phyloP scores from a whole-genome alignment of 2,329 filamentous ascomycete species.

The Monilinia aucupariae region DNA sequence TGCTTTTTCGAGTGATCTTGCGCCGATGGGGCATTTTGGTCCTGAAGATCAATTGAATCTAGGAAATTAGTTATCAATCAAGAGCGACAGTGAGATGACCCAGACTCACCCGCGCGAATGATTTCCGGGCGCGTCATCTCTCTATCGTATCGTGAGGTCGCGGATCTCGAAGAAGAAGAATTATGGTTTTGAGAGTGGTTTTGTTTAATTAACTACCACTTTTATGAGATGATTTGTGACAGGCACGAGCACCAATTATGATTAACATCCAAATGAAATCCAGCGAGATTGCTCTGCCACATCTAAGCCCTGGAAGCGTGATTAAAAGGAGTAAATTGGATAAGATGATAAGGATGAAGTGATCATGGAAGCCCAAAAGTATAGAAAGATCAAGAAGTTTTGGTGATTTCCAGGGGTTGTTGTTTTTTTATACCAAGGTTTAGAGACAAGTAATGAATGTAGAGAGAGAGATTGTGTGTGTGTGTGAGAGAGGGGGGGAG shows the following conservation, averaged over 20 bases:
- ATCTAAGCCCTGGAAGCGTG: conserved; percentile 8
- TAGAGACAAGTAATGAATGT: background rate
- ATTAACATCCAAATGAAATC: conserved; percentile 18
- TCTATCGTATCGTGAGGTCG: conserved; percentile 3
- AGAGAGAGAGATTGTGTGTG: background rate
- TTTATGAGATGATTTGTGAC: conserved; percentile 11
- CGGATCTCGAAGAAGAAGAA: conserved; percentile 9
- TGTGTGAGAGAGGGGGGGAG: too few species aligned
- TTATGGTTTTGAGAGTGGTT: background rate
- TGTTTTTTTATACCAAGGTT: conserved; percentile 6
- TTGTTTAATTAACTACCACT: conserved; percentile 4
- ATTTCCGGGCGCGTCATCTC: conserved; percentile 51
- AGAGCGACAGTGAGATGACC: conserved; percentile 9
- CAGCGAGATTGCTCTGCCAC: conserved; percentile 14
- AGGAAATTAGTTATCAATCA: conserved; percentile 26
- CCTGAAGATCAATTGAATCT: conserved; percentile 96
- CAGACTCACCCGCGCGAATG: conserved; percentile 47
- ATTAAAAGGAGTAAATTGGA: conserved; percentile 10
- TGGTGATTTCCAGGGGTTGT: background rate
- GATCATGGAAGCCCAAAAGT: conserved; percentile 6
- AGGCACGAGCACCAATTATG: conserved; percentile 16
- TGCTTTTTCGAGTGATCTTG: conserved; percentile 67
- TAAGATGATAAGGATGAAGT: background rate
- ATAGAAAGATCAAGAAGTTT: conserved; percentile 4
- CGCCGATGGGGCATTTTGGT: conserved; percentile 73